These are phyloP conservation scores for Murraya koenigii DNA, from an alignment of 345 rosid genomes.

Conservation along the genomic window DNA sequence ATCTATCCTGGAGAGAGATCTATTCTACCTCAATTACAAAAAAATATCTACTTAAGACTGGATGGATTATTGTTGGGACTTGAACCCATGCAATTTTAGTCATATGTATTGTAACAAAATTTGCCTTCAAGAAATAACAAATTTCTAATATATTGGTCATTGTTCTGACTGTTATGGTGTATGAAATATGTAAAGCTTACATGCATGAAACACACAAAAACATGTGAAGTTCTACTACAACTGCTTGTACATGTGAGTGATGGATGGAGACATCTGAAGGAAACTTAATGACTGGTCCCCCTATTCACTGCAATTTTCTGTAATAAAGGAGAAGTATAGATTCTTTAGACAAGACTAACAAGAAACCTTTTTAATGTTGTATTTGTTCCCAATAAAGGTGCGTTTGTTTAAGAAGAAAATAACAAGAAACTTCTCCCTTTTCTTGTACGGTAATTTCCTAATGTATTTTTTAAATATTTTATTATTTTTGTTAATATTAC, in stretches of 20 bases:
- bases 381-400: background rate
- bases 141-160: too few relatives aligned
- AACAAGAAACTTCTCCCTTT: background rate
- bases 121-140: background rate
- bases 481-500: too few relatives aligned
- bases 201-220: constrained; percentile 12
- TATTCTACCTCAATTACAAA: too few relatives aligned
- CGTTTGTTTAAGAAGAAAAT: background rate
- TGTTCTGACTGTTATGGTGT: background rate
- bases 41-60: too few relatives aligned
- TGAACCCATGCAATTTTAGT: too few relatives aligned
- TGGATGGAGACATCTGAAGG: constrained; percentile 1
- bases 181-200: background rate
- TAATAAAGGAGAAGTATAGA: background rate
- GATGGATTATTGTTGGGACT: too few relatives aligned
- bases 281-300: background rate
- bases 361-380: background rate
- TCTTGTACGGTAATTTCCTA: background rate
- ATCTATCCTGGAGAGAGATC: too few relatives aligned
- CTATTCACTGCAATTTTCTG: background rate
- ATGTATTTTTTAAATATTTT: background rate
- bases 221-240: constrained; percentile 21
- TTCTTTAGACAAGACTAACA: background rate
- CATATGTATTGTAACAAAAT: too few relatives aligned
- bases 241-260: constrained; percentile 35